Conservation (phyloP, 495 filamentous ascomycete species). For the Penicillium manginii region DNA sequence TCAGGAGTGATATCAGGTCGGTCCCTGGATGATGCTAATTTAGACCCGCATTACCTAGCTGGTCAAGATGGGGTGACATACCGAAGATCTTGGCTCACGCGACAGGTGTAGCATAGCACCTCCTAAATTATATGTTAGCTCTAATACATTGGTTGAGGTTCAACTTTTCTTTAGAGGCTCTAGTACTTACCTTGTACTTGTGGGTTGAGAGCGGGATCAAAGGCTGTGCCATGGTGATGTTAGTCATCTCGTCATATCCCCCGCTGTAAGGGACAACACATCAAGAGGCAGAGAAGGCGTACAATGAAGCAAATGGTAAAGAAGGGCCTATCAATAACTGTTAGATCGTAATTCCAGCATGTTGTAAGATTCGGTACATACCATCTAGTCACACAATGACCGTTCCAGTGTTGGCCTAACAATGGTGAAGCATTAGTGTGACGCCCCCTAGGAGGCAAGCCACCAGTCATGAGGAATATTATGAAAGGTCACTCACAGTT, state of each 20-base stretch:
- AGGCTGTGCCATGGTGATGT: slow-evolving; percentile 36
- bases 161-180: background rate
- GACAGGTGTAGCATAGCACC: slow-evolving; percentile 56
- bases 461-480: background rate
- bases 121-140: slow-evolving; percentile 41
- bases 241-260: slow-evolving; percentile 11
- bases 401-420: slow-evolving; percentile 55
- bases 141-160: background rate
- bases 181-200: slow-evolving; percentile 49
- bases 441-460: background rate
- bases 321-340: slow-evolving; percentile 43
- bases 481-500: slow-evolving; percentile 46
- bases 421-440: background rate
- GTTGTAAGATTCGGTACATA: slow-evolving; percentile 27
- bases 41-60: background rate
- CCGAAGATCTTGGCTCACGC: slow-evolving; percentile 57
- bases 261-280: background rate
- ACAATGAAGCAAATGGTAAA: slow-evolving; percentile 61
- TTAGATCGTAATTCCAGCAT: background rate
- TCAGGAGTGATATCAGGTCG: slow-evolving; percentile 52
- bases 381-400: slow-evolving; percentile 56
- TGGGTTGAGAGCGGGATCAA: slow-evolving; percentile 53
- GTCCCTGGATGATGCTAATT: slow-evolving; percentile 31
- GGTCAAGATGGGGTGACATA: slow-evolving; percentile 21
- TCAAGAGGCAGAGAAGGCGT: slow-evolving; percentile 22